Base-by-base conservation (phyloP, 139 green algal genomes). In the Haematococcus lacustris region DNA sequence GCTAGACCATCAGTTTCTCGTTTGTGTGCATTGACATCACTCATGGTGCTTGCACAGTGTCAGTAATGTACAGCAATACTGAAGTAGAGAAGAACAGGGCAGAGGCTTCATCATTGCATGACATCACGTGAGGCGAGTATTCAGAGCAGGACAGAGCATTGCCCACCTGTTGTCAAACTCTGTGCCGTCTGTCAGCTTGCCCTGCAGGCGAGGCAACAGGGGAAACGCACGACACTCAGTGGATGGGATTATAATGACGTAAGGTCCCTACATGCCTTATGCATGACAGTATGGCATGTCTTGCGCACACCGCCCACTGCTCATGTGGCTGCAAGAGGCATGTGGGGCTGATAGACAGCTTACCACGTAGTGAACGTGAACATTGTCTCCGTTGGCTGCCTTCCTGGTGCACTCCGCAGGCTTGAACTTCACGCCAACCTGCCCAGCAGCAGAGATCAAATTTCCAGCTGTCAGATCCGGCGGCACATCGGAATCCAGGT, bases 161-260 rank as follows among this genome's bases (percentile, higher is more conserved):
- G 3, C 64, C 21, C 38, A 70, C 64, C 64, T 63, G 67, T 72
- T 76, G 53, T 88, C 82, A 77, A 85, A 88, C 35, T 78, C 66
- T 9, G 71, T 82, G 32, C 82, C 82, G 71, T 88, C 82, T 30
- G 68, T 41, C 0, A 86, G 69, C 3, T 47, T 77, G 30, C 78
- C 78, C 73, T 80, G 68, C 60, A 68, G 25, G 17, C 13, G 28
- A 25, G 28, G 57, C 57, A 65, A 32, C 57, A 65, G 57, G 28
- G 57, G 32, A 13, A 5, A 37, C 28, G 25, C 57, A 65, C 28
- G 57, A 9, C 57, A 41, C 7, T 33, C 21, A 65, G 25, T 65
- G 9, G 57, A 25, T 30, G 57, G 9, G 17, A 33, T 37, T 65
- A 33, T 33, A 37, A 33, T 35, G 28, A 65, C 9, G 57, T 65